phyloP scores from a whole-genome alignment of 495 filamentous ascomycete species.

The Hypomontagnella submonticulosa region DNA sequence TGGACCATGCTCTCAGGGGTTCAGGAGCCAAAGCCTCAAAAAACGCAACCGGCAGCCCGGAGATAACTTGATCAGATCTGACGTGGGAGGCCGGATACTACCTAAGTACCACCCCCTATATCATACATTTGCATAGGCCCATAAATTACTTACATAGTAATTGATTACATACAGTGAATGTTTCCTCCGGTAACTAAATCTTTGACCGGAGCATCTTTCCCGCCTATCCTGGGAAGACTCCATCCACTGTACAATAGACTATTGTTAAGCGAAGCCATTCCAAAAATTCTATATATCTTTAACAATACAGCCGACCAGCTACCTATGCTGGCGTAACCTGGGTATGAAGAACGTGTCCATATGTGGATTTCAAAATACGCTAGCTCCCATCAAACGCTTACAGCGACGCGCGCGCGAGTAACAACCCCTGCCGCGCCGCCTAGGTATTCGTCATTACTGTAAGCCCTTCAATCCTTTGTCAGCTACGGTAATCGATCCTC shows the following conservation, averaged over 20 bases:
- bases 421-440: conserved; percentile 2
- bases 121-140: conserved; percentile 22
- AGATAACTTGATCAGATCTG: conserved; percentile 45
- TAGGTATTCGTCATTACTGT: conserved; percentile 35
- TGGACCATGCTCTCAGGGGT: conserved; percentile 32
- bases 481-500: conserved; percentile 26
- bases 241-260: too few relatives aligned
- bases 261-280: too few relatives aligned
- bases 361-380: conserved; percentile 5
- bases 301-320: neutral
- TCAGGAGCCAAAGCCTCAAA: conserved; percentile 20
- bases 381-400: neutral
- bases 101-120: conserved; percentile 28
- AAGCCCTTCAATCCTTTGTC: conserved; percentile 11
- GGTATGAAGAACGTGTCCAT: conserved; percentile 2
- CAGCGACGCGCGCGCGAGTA: conserved; percentile 8
- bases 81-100: conserved; percentile 37
- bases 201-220: conserved; percentile 21
- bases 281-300: neutral
- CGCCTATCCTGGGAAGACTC: too few relatives aligned
- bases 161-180: neutral
- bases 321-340: neutral
- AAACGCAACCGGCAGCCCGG: conserved; percentile 32
- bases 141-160: conserved; percentile 14
- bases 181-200: neutral